phyloP scores from a whole-genome alignment of 148 eudicot species.

The Rheum nobile region DNA sequence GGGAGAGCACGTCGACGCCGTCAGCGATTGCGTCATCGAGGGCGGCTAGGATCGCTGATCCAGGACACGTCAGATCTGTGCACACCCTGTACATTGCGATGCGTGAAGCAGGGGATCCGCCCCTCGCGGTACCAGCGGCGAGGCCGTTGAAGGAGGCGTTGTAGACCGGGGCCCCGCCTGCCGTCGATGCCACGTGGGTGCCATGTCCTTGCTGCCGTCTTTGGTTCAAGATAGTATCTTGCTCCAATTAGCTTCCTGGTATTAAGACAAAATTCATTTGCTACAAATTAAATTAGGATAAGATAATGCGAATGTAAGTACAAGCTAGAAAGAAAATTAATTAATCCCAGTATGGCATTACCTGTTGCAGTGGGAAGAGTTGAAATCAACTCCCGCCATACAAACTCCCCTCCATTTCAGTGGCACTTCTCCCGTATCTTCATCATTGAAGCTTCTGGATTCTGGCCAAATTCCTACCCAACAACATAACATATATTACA shows the following conservation, averaged over 20 bases:
- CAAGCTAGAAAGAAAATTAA: no score
- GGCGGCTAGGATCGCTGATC: neutral
- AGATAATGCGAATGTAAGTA: no score
- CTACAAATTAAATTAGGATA: no score
- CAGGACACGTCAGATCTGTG: neutral
- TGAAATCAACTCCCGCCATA: neutral
- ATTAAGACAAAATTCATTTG: no score
- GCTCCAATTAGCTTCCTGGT: neutral
- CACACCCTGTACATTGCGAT: neutral
- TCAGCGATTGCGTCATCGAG: neutral
- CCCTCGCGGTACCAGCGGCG: neutral
- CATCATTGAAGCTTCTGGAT: neutral
- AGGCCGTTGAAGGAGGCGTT: constrained; percentile 5
- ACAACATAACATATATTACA: no score
- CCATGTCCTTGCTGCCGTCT: neutral
- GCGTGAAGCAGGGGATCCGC: neutral
- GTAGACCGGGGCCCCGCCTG: neutral
- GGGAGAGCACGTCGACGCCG: neutral
- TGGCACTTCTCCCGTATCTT: neutral
- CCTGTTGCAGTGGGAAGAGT: neutral
- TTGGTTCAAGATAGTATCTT: neutral
- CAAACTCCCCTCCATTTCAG: neutral
- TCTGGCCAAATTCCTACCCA: neutral
- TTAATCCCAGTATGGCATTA: no score
- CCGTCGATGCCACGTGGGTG: neutral